A percentile compares a stretch with the other conserved stretches of the same genome.
These are phyloP conservation scores for Nothophoma quercina DNA, from an alignment of 2,329 filamentous ascomycete species.

Conservation along the genomic window DNA sequence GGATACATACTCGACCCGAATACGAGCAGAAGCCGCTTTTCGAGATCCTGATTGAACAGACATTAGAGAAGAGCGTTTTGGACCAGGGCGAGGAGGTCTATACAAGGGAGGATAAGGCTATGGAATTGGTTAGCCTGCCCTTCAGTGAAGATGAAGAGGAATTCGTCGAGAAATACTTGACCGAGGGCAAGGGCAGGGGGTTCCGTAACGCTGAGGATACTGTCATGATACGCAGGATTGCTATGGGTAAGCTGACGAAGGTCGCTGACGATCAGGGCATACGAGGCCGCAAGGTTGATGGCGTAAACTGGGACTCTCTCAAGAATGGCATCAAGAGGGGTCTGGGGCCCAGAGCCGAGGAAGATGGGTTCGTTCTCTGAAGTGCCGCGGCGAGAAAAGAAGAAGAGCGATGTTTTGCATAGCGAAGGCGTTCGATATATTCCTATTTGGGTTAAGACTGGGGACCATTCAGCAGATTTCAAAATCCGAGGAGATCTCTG, in stretches of 20 bases:
- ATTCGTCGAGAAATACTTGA: slow-evolving; percentile 76
- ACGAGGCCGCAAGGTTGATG: slow-evolving; percentile 57
- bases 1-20: slow-evolving; percentile 71
- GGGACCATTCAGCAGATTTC: too few species aligned
- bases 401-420: slow-evolving; percentile 13
- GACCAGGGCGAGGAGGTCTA: slow-evolving; percentile 22
- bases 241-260: slow-evolving; percentile 66
- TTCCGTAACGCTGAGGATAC: slow-evolving; percentile 74
- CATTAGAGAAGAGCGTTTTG: slow-evolving; percentile 31
- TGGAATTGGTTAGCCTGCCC: slow-evolving; percentile 76
- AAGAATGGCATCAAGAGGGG: slow-evolving; percentile 48
- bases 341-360: slow-evolving; percentile 44
- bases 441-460: neutral
- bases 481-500: too few species aligned
- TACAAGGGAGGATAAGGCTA: slow-evolving; percentile 62
- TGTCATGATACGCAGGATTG: slow-evolving; percentile 75
- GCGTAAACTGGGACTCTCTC: slow-evolving; percentile 60
- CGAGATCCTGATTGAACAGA: slow-evolving; percentile 65
- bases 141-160: slow-evolving; percentile 74
- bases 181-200: slow-evolving; percentile 69
- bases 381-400: neutral
- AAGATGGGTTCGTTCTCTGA: slow-evolving; percentile 28
- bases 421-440: slow-evolving; percentile 16
- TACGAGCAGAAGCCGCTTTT: slow-evolving; percentile 70
- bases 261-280: slow-evolving; percentile 38